A percentile compares a stretch with the other conserved stretches of the same genome.
Conservation (phyloP, 2,329 filamentous ascomycete genomes). For the Paramyrothecium roridum region DNA sequence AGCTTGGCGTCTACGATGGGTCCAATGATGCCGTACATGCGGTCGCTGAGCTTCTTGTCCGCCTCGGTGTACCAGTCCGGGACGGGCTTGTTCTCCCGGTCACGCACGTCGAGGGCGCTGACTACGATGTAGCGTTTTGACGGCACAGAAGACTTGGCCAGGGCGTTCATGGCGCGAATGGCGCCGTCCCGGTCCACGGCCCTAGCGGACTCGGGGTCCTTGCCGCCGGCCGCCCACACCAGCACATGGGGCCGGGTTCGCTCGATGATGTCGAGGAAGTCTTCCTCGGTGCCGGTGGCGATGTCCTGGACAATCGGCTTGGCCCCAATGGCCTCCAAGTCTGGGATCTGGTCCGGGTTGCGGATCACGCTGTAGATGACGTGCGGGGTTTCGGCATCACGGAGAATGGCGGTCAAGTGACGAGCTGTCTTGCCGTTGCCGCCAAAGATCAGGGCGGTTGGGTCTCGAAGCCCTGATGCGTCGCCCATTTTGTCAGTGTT, state of each 20-base stretch:
- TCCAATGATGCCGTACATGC: constrained; percentile 2
- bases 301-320: constrained; percentile 2
- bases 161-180: constrained; percentile 1
- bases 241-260: not conserved
- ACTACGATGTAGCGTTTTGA: not conserved
- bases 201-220: constrained; percentile 1
- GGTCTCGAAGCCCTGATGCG: not conserved
- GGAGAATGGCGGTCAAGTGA: not conserved
- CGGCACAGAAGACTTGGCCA: not conserved
- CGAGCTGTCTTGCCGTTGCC: constrained; percentile 2
- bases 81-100: constrained; percentile 1
- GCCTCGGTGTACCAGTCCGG: constrained; percentile 2
- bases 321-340: constrained; percentile 1
- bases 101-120: constrained; percentile 1
- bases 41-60: constrained; percentile 2
- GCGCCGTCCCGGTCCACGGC: constrained; percentile 2
- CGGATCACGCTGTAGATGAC: constrained; percentile 1
- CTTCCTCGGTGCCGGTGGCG: not conserved
- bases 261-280: constrained; percentile 1
- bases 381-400: not conserved
- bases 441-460: constrained; percentile 1
- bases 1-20: not conserved
- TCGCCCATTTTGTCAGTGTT: not conserved
- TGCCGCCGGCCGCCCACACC: constrained; percentile 1
- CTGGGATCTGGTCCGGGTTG: constrained; percentile 1